A percentile compares a stretch with the other conserved stretches of the same genome.
Conservation (phyloP, 73 alveolate species). For the Urostyla sp. region DNA sequence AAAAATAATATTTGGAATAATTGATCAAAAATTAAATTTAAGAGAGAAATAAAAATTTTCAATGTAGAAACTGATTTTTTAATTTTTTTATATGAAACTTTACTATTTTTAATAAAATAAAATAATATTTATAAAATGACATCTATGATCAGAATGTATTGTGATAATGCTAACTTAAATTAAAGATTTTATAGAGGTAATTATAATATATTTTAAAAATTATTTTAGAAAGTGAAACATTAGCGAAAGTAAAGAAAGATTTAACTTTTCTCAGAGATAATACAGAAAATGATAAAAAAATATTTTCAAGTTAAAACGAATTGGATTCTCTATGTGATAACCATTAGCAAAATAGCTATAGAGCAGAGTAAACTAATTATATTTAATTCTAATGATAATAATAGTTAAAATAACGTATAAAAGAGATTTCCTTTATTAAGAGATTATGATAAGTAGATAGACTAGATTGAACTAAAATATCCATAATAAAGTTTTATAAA, state of each 20-base stretch:
- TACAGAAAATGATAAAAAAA: neutral
- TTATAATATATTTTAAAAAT: neutral
- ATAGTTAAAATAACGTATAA: constrained; percentile 5
- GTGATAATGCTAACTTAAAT: neutral
- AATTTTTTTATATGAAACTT: too few relatives aligned
- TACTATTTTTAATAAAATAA: too few relatives aligned
- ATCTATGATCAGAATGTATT: constrained; percentile 4
- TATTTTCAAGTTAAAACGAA: neutral
- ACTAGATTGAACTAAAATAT: neutral
- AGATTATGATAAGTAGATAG: constrained; percentile 33
- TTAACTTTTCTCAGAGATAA: neutral
- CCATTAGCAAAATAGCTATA: constrained; percentile 1
- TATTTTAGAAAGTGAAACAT: neutral
- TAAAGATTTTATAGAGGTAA: constrained; percentile 22
- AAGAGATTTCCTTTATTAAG: constrained; percentile 37
- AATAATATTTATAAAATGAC: too few relatives aligned
- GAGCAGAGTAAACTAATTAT: constrained; percentile 7
- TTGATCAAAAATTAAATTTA: too few relatives aligned
- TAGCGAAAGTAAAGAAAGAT: constrained; percentile 15
- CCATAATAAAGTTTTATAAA: neutral
- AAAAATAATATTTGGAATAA: too few relatives aligned
- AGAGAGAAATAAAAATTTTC: too few relatives aligned
- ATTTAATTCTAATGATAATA: neutral
- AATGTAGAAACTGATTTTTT: too few relatives aligned
- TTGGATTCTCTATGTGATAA: neutral